These are phyloP conservation scores for Mycena galericulata DNA, from an alignment of 768 basidiomycete genomes.

Conservation along the genomic window DNA sequence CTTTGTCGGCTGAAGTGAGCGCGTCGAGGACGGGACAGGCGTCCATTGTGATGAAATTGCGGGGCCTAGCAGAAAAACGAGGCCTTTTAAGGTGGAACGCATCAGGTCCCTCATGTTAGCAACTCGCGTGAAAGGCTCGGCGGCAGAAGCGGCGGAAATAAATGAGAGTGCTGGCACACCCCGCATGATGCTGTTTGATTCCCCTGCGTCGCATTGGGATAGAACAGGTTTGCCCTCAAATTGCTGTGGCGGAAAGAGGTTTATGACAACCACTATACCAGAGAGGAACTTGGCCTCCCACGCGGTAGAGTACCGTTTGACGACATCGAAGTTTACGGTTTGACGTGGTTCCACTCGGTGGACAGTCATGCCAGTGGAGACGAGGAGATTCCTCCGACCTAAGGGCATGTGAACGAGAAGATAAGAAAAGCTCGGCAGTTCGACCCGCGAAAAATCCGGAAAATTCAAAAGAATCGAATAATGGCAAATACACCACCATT, in stretches of 20 bases:
- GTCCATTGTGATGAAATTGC: constrained; percentile 33
- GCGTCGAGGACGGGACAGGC: constrained; percentile 32
- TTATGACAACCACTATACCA: background rate
- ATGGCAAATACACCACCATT: constrained; percentile 10
- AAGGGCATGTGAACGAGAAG: constrained; percentile 20
- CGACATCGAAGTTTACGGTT: background rate
- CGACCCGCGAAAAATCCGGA: constrained; percentile 27
- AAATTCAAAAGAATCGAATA: constrained; percentile 8
- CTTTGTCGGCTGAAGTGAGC: constrained; percentile 55
- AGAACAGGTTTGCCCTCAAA: background rate
- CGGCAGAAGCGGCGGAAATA: constrained; percentile 22
- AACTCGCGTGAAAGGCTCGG: constrained; percentile 7
- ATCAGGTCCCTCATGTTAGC: constrained; percentile 5
- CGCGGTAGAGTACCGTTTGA: background rate
- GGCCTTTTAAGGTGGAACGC: constrained; percentile 27
- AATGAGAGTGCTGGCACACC: constrained; percentile 1
- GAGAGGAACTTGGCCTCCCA: constrained; percentile 25
- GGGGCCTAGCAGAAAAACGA: constrained; percentile 7
- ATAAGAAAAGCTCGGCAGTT: constrained; percentile 15
- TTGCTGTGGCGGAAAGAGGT: background rate
- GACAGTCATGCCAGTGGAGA: background rate
- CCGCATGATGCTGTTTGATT: constrained; percentile 22
- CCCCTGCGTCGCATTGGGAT: background rate
- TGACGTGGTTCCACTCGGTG: constrained; percentile 5
- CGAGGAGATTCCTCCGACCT: constrained; percentile 19